A percentile compares a stretch with the other conserved stretches of the same genome.
phyloP scores from a whole-genome alignment of 805 yeast genomes.

The Saturnispora silvae region DNA sequence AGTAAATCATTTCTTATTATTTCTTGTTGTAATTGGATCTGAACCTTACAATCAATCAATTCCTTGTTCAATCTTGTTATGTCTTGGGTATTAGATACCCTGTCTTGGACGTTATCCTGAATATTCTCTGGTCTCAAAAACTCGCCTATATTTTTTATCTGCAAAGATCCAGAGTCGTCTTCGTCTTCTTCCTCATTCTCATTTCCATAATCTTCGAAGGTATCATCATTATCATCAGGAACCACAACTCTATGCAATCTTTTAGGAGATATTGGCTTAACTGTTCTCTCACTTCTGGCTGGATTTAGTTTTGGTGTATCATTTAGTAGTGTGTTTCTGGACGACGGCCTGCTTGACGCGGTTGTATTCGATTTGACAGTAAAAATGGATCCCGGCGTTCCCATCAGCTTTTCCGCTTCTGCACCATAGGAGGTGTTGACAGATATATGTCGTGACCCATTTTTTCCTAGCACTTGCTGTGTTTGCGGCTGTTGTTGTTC shows the following conservation, averaged over 20 bases:
- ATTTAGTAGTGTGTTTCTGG: slow-evolving; percentile 8
- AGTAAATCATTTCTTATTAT: slow-evolving; percentile 19
- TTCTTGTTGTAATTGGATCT: slow-evolving; percentile 24
- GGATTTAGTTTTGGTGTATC: slow-evolving; percentile 6
- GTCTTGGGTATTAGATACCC: slow-evolving; percentile 12
- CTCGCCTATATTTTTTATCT: background rate
- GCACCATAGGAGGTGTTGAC: slow-evolving; percentile 1
- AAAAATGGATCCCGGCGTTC: slow-evolving; percentile 6
- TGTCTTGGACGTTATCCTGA: background rate
- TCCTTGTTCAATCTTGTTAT: slow-evolving; percentile 22
- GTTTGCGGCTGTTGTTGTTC: background rate
- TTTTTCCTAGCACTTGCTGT: background rate
- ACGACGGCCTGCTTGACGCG: slow-evolving; percentile 11
- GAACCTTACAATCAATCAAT: slow-evolving; percentile 26
- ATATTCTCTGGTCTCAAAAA: background rate
- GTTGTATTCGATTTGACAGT: slow-evolving; percentile 1
- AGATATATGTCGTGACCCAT: background rate
- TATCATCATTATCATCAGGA: slow-evolving; percentile 3
- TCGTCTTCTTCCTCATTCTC: slow-evolving; percentile 1
- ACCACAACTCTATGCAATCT: slow-evolving; percentile 3
- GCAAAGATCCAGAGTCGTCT: background rate
- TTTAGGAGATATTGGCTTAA: background rate
- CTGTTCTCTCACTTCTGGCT: background rate
- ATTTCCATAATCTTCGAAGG: no score
- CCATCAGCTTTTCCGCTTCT: background rate